A percentile compares a stretch with the other conserved stretches of the same genome.
phyloP scores from a whole-genome alignment of 2,329 filamentous ascomycete species.

The Claviceps cyperi region DNA sequence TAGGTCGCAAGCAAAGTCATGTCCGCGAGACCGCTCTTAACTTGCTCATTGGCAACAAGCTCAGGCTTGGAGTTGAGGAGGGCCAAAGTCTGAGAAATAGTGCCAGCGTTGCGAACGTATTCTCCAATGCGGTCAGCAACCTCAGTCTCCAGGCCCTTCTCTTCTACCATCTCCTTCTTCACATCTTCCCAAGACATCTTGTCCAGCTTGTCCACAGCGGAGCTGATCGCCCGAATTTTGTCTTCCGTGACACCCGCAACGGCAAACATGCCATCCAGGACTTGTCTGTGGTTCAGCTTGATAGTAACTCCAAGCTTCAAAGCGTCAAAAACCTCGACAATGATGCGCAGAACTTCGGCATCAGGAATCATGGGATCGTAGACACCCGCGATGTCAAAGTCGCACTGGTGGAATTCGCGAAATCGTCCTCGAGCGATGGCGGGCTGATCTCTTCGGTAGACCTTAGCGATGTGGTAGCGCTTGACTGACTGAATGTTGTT shows the following conservation, averaged over 20 bases:
- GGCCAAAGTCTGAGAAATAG: slow-evolving; percentile 52
- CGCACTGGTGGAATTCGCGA: slow-evolving; percentile 95
- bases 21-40: slow-evolving; percentile 68
- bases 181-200: slow-evolving; percentile 87
- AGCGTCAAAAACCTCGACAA: slow-evolving; percentile 71
- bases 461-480: slow-evolving; percentile 90
- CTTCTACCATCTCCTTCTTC: slow-evolving; percentile 76
- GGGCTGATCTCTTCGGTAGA: slow-evolving; percentile 36
- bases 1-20: slow-evolving; percentile 72
- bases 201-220: slow-evolving; percentile 90
- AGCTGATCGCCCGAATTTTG: slow-evolving; percentile 79
- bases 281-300: slow-evolving; percentile 90
- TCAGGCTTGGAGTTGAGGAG: slow-evolving; percentile 52
- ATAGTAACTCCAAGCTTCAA: slow-evolving; percentile 66
- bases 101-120: slow-evolving; percentile 67
- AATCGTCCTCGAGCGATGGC: slow-evolving; percentile 81
- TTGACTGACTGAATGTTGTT: slow-evolving; percentile 78
- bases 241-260: slow-evolving; percentile 79
- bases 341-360: slow-evolving; percentile 74
- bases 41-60: slow-evolving; percentile 55
- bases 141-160: slow-evolving; percentile 59
- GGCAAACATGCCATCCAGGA: slow-evolving; percentile 82
- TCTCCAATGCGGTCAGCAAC: slow-evolving; percentile 79
- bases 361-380: slow-evolving; percentile 90
- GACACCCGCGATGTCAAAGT: slow-evolving; percentile 82